Conservation (phyloP, 768 basidiomycete species). For the Collybiopsis confluens region DNA sequence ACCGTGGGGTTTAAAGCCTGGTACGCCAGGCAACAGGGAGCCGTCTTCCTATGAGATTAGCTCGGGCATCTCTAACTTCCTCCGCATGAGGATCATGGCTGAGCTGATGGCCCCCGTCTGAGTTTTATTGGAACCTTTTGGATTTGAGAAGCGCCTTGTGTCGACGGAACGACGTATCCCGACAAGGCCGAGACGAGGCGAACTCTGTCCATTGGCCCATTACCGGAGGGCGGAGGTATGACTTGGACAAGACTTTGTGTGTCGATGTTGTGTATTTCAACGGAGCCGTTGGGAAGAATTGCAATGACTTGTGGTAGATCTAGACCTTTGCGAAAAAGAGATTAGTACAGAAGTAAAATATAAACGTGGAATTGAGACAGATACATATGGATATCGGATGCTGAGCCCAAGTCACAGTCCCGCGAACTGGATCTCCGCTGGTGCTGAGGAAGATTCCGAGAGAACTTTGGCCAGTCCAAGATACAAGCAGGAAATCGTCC, state of each 20-base stretch:
- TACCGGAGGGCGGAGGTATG: slow-evolving; percentile 29
- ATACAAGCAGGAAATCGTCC: slow-evolving; percentile 81
- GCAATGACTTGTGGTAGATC: slow-evolving; percentile 82
- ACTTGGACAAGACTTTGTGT: slow-evolving; percentile 70
- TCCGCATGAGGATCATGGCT: not conserved
- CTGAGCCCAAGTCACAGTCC: slow-evolving; percentile 81
- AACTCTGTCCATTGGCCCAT: slow-evolving; percentile 3
- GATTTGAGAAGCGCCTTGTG: slow-evolving; percentile 45
- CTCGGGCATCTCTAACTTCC: not conserved
- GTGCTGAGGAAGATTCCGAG: slow-evolving; percentile 85
- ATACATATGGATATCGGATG: slow-evolving; percentile 75
- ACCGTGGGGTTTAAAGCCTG: no score
- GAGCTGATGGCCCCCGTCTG: slow-evolving; percentile 9
- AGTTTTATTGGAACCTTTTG: slow-evolving; percentile 33
- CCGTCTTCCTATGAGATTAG: not conserved
- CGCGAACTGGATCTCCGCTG: slow-evolving; percentile 84
- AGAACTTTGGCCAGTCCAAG: slow-evolving; percentile 77
- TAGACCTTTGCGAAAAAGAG: slow-evolving; percentile 47
- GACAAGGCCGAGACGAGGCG: slow-evolving; percentile 34
- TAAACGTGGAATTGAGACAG: slow-evolving; percentile 24
- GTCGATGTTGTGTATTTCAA: slow-evolving; percentile 80
- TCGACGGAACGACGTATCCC: slow-evolving; percentile 49
- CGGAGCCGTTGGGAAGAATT: slow-evolving; percentile 70
- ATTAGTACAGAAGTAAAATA: not conserved
- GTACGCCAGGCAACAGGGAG: not conserved